A percentile compares a stretch with the other conserved stretches of the same genome.
Evolutionary conservation across 208 protist species (phyloP).

Genomic region (Leishmania major): DNA sequence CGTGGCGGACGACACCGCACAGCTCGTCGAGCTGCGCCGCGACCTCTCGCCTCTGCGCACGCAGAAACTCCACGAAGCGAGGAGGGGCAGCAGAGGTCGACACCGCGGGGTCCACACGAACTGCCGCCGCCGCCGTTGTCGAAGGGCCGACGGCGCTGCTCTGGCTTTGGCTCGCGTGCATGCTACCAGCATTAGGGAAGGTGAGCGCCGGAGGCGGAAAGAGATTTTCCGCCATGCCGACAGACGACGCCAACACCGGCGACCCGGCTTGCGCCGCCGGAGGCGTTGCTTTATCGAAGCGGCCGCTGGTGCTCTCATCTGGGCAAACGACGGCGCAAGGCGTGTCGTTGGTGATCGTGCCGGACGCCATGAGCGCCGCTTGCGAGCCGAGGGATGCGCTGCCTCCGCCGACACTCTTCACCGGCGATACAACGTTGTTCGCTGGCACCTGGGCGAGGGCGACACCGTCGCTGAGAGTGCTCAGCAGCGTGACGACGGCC

Average conservation of each 20-base stretch:
- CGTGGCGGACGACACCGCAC: constrained; percentile 14
- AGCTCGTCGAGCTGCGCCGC: constrained; percentile 31
- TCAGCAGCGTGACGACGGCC: constrained; percentile 44
- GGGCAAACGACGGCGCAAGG: background rate
- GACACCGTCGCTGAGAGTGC: constrained; percentile 37
- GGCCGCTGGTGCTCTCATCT: background rate
- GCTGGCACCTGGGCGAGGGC: constrained; percentile 11
- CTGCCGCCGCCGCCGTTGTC: background rate
- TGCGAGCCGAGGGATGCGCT: background rate
- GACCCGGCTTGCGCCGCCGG: constrained; percentile 22
- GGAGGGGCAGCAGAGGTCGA: background rate
- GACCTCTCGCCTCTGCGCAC: constrained; percentile 32
- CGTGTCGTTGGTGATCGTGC: background rate
- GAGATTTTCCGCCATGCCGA: background rate
- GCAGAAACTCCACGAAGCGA: constrained; percentile 31
- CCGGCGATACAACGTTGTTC: background rate
- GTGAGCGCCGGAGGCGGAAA: background rate
- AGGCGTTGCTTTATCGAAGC: background rate
- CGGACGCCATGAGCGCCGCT: background rate
- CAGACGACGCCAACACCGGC: constrained; percentile 5
- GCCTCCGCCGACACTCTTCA: background rate
- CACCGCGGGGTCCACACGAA: background rate
- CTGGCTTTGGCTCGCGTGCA: background rate
- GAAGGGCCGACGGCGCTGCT: background rate
- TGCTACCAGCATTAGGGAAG: background rate